These are phyloP conservation scores for Citrullus amarus DNA, from an alignment of 306 rosid species.

Conservation along the genomic window DNA sequence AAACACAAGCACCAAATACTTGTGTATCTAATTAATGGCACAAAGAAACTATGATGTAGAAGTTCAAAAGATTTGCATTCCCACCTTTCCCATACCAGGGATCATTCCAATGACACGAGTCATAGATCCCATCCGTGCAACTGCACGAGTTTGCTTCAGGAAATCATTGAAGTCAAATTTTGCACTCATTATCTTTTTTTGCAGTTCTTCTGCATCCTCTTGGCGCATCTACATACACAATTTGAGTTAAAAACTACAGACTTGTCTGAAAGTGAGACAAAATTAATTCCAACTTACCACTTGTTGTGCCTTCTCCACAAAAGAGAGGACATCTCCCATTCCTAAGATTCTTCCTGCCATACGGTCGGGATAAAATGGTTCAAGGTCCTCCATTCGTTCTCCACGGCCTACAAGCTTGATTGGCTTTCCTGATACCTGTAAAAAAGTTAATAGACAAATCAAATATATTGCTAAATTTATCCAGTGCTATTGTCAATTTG, in stretches of 20 bases:
- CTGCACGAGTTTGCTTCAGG: conserved; percentile 89
- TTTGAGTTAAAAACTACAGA: conserved; percentile 10
- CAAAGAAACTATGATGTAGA: neutral
- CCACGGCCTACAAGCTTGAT: conserved; percentile 97
- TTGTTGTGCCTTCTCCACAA: conserved; percentile 97
- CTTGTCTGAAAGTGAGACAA: neutral
- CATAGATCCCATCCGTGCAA: conserved; percentile 96
- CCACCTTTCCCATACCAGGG: conserved; percentile 98
- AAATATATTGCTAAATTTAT: neutral
- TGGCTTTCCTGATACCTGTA: conserved; percentile 95
- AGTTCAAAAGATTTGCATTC: neutral
- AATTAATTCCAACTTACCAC: conserved; percentile 48
- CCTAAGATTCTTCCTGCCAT: conserved; percentile 99
- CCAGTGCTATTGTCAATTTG: neutral
- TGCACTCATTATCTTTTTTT: conserved; percentile 97
- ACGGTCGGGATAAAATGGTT: conserved; percentile 94
- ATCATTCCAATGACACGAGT: conserved; percentile 97
- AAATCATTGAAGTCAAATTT: conserved; percentile 97
- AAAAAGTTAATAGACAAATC: neutral
- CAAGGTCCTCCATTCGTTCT: conserved; percentile 98
- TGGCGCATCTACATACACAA: conserved; percentile 53
- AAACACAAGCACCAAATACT: neutral
- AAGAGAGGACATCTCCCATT: conserved; percentile 98
- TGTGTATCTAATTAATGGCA: neutral
- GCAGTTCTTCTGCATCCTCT: conserved; percentile 97